phyloP scores from a whole-genome alignment of 2,329 filamentous ascomycete genomes.

The Phaeosphaeria sp. region DNA sequence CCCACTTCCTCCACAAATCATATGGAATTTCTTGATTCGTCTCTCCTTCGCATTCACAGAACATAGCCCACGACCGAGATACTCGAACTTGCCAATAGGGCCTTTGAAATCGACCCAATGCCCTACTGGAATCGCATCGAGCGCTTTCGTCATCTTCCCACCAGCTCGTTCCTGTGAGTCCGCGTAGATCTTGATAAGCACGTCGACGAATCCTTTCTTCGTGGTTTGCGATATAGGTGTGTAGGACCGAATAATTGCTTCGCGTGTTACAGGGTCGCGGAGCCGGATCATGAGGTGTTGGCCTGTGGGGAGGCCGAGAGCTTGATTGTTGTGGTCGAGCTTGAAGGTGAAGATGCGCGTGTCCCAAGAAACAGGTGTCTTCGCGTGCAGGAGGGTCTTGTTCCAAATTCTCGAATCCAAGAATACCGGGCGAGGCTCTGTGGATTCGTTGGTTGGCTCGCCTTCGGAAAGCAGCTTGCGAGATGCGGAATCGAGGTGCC shows the following conservation, averaged over 20 bases:
- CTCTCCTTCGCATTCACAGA: constrained; percentile 64
- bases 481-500: constrained; percentile 70
- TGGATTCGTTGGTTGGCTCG: constrained; percentile 50
- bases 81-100: constrained; percentile 84
- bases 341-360: constrained; percentile 82
- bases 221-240: constrained; percentile 76
- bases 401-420: constrained; percentile 75
- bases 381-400: constrained; percentile 72
- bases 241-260: constrained; percentile 83
- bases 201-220: constrained; percentile 69
- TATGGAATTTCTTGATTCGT: constrained; percentile 72
- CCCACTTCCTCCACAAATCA: constrained; percentile 89
- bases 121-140: constrained; percentile 75
- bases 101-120: constrained; percentile 85
- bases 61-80: constrained; percentile 71
- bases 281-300: constrained; percentile 88
- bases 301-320: constrained; percentile 78
- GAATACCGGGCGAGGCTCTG: constrained; percentile 65
- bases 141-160: constrained; percentile 81
- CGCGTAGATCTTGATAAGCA: constrained; percentile 85
- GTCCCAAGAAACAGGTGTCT: constrained; percentile 75
- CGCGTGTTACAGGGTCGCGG: constrained; percentile 71
- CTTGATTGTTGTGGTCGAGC: constrained; percentile 73
- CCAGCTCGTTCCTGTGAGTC: constrained; percentile 64
- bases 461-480: constrained; percentile 60